Evolutionary conservation across 176 grass and related monocot genomes (phyloP).

Genomic region (Oryza brachyantha): DNA sequence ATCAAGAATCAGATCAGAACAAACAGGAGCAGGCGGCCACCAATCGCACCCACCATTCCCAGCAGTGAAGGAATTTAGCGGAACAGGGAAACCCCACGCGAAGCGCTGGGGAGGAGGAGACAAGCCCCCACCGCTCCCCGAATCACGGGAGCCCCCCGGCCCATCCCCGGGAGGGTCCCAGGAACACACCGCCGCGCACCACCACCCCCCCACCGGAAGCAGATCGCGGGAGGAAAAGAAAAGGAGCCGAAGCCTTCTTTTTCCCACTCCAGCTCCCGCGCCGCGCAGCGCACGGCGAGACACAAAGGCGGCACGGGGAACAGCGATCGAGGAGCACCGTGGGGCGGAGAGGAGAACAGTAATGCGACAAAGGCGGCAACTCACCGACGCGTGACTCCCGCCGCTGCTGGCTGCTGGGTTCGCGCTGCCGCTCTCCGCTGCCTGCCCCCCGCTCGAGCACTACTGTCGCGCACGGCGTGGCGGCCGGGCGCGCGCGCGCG

Average conservation of each 20-base stretch:
- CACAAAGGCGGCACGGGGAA: constrained; percentile 3
- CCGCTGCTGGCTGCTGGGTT: no score
- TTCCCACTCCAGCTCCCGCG: constrained; percentile 5
- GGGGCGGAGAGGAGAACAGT: not conserved
- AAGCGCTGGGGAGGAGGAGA: not conserved
- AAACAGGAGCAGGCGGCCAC: constrained; percentile 18
- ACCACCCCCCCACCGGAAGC: constrained; percentile 21
- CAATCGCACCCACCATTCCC: constrained; percentile 12
- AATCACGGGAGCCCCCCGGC: constrained; percentile 42
- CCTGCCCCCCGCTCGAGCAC: not conserved
- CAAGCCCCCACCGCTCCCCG: not conserved
- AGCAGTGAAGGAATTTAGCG: not conserved
- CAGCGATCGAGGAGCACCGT: constrained; percentile 29
- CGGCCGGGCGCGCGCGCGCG: not conserved
- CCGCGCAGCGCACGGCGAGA: not conserved
- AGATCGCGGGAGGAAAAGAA: constrained; percentile 5
- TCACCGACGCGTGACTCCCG: constrained; percentile 19
- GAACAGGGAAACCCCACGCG: not conserved
- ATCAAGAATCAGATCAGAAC: not conserved
- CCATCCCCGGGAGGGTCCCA: constrained; percentile 32
- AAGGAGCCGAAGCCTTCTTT: not conserved
- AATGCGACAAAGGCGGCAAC: constrained; percentile 33
- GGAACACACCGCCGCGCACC: constrained; percentile 33
- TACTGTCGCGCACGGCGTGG: not conserved
- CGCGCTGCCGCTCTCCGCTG: not conserved